Evolutionary conservation across 495 filamentous ascomycete species (phyloP).

Genomic region (Echria macrotheca): DNA sequence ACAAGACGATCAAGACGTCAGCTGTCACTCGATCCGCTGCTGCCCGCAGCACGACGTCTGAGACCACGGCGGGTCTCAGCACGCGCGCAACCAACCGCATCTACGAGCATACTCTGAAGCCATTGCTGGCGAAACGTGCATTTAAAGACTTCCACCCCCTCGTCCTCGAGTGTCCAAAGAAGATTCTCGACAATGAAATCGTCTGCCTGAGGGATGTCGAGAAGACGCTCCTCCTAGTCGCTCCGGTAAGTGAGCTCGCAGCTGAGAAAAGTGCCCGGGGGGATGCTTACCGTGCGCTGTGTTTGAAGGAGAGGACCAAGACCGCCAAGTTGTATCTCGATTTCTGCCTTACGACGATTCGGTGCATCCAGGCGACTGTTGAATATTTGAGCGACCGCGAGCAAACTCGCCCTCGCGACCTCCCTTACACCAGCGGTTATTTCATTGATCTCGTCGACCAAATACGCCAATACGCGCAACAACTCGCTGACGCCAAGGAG

Average conservation of each 20-base stretch:
- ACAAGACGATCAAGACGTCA: constrained; percentile 29
- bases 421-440: constrained; percentile 85
- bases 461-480: constrained; percentile 65
- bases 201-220: constrained; percentile 82
- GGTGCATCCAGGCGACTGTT: constrained; percentile 77
- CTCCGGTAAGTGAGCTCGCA: constrained; percentile 70
- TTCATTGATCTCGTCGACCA: constrained; percentile 91
- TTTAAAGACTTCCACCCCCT: constrained; percentile 77
- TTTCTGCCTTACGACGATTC: constrained; percentile 83
- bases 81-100: constrained; percentile 49
- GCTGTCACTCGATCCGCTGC: constrained; percentile 48
- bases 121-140: constrained; percentile 41
- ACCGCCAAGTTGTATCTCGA: constrained; percentile 64
- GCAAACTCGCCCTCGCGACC: constrained; percentile 71
- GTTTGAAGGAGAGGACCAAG: constrained; percentile 68
- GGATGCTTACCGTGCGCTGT: constrained; percentile 61
- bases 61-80: constrained; percentile 40
- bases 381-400: constrained; percentile 74
- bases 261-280: constrained; percentile 47
- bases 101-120: constrained; percentile 48
- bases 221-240: constrained; percentile 79
- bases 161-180: constrained; percentile 65
- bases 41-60: constrained; percentile 30
- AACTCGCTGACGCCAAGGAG: constrained; percentile 47
- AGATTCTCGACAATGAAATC: constrained; percentile 75